Percentiles rank a stretch among this genome's conserved stretches.
These are phyloP conservation scores for Paspalum vaginatum DNA, from an alignment of 176 grass and related monocot genomes.

Conservation along the genomic window DNA sequence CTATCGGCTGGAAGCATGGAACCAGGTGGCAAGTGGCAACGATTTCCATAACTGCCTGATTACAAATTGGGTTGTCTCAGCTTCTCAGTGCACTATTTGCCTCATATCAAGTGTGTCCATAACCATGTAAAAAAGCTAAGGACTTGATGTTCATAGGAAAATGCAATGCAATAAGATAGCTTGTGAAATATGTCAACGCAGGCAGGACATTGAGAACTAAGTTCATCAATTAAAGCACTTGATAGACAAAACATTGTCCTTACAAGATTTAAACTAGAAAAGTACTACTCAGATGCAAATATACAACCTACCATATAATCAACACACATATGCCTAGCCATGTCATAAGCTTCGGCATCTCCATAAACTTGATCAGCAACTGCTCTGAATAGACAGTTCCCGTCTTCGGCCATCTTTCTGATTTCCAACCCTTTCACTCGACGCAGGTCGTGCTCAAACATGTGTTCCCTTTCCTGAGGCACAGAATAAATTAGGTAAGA, in stretches of 20 bases:
- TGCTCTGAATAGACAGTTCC: slow-evolving; percentile 97
- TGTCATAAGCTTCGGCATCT: slow-evolving; percentile 90
- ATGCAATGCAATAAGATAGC: neutral
- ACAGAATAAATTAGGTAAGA: slow-evolving; percentile 20
- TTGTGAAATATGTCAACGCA: neutral
- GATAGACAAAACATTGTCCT: neutral
- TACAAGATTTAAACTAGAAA: slow-evolving; percentile 3
- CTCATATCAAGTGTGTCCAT: neutral
- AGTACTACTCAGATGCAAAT: slow-evolving; percentile 25
- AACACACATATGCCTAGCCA: slow-evolving; percentile 96
- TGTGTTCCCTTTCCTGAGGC: slow-evolving; percentile 79
- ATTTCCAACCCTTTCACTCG: slow-evolving; percentile 93
- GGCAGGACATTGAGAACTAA: neutral
- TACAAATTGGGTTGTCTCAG: neutral
- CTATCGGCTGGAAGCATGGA: slow-evolving; percentile 12
- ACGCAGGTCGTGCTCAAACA: slow-evolving; percentile 90
- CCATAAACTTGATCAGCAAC: slow-evolving; percentile 99
- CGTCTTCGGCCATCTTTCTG: slow-evolving; percentile 82
- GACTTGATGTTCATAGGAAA: neutral
- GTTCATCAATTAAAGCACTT: slow-evolving; percentile 1
- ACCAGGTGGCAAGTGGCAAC: slow-evolving; percentile 22
- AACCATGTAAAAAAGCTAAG: slow-evolving; percentile 19
- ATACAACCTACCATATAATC: slow-evolving; percentile 86
- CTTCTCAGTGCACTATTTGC: slow-evolving; percentile 8
- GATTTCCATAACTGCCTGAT: slow-evolving; percentile 12